A percentile compares a stretch with the other conserved stretches of the same genome.
Conservation (phyloP, 2,329 filamentous ascomycete species). For the Neofusicoccum ribis region DNA sequence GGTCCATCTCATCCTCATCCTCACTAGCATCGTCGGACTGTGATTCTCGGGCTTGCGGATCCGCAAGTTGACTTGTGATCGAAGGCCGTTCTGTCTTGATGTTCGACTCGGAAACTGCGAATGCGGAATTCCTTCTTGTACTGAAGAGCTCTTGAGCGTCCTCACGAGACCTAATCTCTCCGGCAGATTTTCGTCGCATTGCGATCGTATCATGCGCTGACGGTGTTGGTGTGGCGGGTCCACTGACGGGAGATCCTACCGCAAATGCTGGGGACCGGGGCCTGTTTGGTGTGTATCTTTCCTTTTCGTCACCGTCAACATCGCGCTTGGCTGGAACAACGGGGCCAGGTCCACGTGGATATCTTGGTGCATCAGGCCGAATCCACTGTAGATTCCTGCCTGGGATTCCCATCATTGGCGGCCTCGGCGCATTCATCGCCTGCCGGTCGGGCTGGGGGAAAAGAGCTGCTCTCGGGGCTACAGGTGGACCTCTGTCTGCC, state of each 20-base stretch:
- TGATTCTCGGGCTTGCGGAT: constrained; percentile 2
- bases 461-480: constrained; percentile 31
- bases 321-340: constrained; percentile 49
- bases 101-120: constrained; percentile 16
- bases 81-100: constrained; percentile 12
- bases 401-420: constrained; percentile 32
- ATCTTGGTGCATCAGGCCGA: constrained; percentile 36
- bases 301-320: constrained; percentile 44
- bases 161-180: constrained; percentile 16
- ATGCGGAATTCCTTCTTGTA: constrained; percentile 22
- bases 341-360: constrained; percentile 5
- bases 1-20: constrained; percentile 49
- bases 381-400: constrained; percentile 46
- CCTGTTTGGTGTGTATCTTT: constrained; percentile 20
- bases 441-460: constrained; percentile 33
- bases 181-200: constrained; percentile 14
- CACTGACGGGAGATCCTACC: constrained; percentile 5
- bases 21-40: constrained; percentile 34
- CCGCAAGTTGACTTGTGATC: neutral
- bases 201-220: constrained; percentile 31
- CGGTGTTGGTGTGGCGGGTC: constrained; percentile 23
- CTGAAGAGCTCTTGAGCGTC: constrained; percentile 16
- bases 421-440: constrained; percentile 31
- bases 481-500: constrained; percentile 32
- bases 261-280: constrained; percentile 16